Conservation (phyloP, 2,329 filamentous ascomycete genomes). For the Plenodomus biglobosus region DNA sequence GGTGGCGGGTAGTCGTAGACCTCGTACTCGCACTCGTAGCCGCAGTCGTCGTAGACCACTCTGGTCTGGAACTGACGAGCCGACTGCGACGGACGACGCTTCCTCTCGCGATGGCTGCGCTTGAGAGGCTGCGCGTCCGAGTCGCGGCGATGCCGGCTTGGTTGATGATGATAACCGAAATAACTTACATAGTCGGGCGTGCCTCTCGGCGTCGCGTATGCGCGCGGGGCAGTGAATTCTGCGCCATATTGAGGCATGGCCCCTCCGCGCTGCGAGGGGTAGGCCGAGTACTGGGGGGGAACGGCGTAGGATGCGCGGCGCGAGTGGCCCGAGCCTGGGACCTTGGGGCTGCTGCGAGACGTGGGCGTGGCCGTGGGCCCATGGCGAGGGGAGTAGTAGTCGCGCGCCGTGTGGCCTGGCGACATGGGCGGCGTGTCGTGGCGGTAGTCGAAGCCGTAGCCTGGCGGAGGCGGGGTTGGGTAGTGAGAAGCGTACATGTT, state of each 20-base stretch:
- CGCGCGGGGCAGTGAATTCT: slow-evolving; percentile 43
- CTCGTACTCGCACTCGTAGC: slow-evolving; percentile 51
- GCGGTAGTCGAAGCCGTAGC: slow-evolving; percentile 40
- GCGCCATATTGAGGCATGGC: slow-evolving; percentile 48
- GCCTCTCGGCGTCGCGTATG: slow-evolving; percentile 55
- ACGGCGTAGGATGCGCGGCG: slow-evolving; percentile 59
- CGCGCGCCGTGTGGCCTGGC: slow-evolving; percentile 45
- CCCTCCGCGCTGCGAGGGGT: slow-evolving; percentile 37
- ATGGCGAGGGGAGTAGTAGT: slow-evolving; percentile 59
- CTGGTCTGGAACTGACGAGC: slow-evolving; percentile 58
- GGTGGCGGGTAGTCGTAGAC: slow-evolving; percentile 51
- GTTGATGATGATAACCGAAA: slow-evolving; percentile 50
- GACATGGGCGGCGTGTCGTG: slow-evolving; percentile 47
- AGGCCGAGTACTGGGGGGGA: slow-evolving; percentile 49
- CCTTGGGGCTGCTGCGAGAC: slow-evolving; percentile 50
- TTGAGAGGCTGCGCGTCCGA: slow-evolving; percentile 44
- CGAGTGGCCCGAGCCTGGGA: slow-evolving; percentile 52
- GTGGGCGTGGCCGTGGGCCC: slow-evolving; percentile 52
- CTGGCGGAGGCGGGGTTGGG: slow-evolving; percentile 36
- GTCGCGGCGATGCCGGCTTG: slow-evolving; percentile 45
- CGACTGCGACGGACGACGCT: slow-evolving; percentile 55
- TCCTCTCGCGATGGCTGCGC: slow-evolving; percentile 47
- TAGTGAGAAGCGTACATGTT: slow-evolving; percentile 39
- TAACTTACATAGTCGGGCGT: slow-evolving; percentile 67
- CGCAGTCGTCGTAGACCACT: slow-evolving; percentile 57